Evolutionary conservation across 169 alveolate genomes (phyloP).

Genomic region (Babesia gibsoni): DNA sequence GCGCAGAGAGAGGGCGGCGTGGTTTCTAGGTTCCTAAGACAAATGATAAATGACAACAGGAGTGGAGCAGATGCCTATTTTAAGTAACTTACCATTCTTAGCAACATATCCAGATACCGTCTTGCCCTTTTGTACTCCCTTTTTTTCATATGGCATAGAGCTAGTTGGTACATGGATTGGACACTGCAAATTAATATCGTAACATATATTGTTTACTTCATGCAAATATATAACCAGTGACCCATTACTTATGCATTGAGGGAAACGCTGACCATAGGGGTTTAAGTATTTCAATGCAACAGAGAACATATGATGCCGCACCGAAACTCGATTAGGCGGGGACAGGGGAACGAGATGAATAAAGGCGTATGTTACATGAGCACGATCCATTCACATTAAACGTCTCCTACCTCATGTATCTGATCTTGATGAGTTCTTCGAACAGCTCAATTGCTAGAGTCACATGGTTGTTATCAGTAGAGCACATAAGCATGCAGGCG

Average conservation of each 20-base stretch:
- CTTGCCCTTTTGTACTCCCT: slow-evolving; percentile 69
- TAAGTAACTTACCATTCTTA: slow-evolving; percentile 60
- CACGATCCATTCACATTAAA: too few relatives aligned
- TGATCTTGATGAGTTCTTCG: slow-evolving; percentile 52
- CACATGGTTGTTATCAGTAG: slow-evolving; percentile 33
- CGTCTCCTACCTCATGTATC: slow-evolving; percentile 52
- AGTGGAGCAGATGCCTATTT: too few relatives aligned
- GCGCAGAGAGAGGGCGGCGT: slow-evolving; percentile 49
- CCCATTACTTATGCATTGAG: too few relatives aligned
- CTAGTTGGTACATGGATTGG: slow-evolving; percentile 72
- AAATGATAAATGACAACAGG: slow-evolving; percentile 18
- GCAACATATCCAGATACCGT: slow-evolving; percentile 66
- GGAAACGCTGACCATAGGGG: too few relatives aligned
- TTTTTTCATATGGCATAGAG: slow-evolving; percentile 70
- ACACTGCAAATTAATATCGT: slow-evolving; percentile 18
- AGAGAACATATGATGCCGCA: too few relatives aligned
- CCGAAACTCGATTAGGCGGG: too few relatives aligned
- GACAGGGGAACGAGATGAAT: too few relatives aligned
- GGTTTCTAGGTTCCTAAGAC: slow-evolving; percentile 59
- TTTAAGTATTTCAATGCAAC: too few relatives aligned
- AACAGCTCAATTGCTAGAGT: slow-evolving; percentile 48
- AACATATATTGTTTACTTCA: background rate
- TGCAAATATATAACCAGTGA: background rate
- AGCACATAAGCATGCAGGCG: slow-evolving; percentile 65
- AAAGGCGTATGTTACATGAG: too few relatives aligned